Percentiles rank a stretch among this genome's conserved stretches.
Evolutionary conservation across 2,329 filamentous ascomycete genomes (phyloP).

Genomic region (Didymella segeticola): DNA sequence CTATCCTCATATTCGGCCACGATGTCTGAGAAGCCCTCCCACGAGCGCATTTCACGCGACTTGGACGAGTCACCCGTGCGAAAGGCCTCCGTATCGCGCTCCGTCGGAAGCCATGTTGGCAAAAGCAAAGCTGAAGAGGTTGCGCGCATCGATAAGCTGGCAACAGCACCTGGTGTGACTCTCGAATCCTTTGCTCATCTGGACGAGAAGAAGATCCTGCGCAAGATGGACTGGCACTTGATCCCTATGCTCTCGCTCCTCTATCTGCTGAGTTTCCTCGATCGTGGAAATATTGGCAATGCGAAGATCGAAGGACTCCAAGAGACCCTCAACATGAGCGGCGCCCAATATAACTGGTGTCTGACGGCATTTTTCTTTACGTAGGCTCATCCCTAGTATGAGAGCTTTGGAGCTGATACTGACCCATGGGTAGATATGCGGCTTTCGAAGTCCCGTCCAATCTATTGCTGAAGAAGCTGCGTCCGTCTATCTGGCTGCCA

Average conservation of each 20-base stretch:
- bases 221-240: constrained; percentile 51
- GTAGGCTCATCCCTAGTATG: constrained; percentile 32
- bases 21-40: constrained; percentile 14
- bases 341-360: constrained; percentile 68
- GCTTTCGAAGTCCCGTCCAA: constrained; percentile 63
- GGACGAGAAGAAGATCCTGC: constrained; percentile 49
- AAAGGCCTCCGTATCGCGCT: constrained; percentile 3
- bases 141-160: constrained; percentile 34
- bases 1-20: background rate
- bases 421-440: constrained; percentile 27
- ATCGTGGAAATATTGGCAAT: constrained; percentile 53
- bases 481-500: constrained; percentile 53
- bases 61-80: constrained; percentile 5
- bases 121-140: constrained; percentile 27
- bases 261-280: constrained; percentile 48
- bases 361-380: constrained; percentile 70
- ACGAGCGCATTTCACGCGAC: constrained; percentile 13
- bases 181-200: constrained; percentile 45
- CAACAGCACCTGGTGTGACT: constrained; percentile 34
- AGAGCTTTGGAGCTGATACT: background rate
- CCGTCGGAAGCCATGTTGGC: constrained; percentile 11
- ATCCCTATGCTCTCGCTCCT: constrained; percentile 50
- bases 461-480: constrained; percentile 65
- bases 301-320: constrained; percentile 47
- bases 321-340: constrained; percentile 44